Percentiles rank a stretch among this genome's conserved stretches.
Conservation (phyloP, 768 basidiomycete genomes). For the Clitopilus hobsonii region DNA sequence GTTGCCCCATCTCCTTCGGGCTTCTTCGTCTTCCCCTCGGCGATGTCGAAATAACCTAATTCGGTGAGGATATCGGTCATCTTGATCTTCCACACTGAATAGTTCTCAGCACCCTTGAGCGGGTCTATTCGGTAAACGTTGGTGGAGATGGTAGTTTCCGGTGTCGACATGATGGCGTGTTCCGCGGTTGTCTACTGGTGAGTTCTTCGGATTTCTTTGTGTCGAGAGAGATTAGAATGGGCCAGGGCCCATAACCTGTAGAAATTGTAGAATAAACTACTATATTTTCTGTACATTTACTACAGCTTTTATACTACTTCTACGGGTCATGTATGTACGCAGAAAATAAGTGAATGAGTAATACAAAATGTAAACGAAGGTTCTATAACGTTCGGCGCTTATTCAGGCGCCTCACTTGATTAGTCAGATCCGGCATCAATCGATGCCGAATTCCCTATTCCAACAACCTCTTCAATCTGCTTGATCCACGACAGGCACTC, state of each 20-base stretch:
- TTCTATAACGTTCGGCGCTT: too few relatives aligned
- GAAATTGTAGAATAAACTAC: background rate
- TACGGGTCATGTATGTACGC: too few relatives aligned
- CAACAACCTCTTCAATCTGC: too few relatives aligned
- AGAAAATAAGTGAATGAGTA: too few relatives aligned
- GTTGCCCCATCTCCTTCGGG: background rate
- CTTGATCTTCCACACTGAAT: slow-evolving; percentile 16
- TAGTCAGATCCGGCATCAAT: too few relatives aligned
- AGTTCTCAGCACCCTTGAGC: slow-evolving; percentile 12
- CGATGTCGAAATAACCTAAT: slow-evolving; percentile 12
- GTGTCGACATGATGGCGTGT: slow-evolving; percentile 9
- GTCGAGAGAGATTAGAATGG: slow-evolving; percentile 3
- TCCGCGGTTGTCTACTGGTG: slow-evolving; percentile 3
- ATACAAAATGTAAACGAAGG: too few relatives aligned
- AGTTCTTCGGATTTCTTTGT: slow-evolving; percentile 7
- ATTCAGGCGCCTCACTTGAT: too few relatives aligned
- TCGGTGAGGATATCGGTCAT: slow-evolving; percentile 19
- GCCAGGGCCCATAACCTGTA: slow-evolving; percentile 29
- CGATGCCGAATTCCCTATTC: too few relatives aligned
- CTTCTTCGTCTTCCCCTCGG: background rate
- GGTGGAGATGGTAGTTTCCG: slow-evolving; percentile 3
- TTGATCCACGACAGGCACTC: too few relatives aligned
- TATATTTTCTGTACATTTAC: too few relatives aligned
- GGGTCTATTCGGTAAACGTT: slow-evolving; percentile 14
- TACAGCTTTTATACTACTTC: too few relatives aligned